phyloP scores from a whole-genome alignment of 1,284 basidiomycete genomes.

The Microbotryum saponariae region DNA sequence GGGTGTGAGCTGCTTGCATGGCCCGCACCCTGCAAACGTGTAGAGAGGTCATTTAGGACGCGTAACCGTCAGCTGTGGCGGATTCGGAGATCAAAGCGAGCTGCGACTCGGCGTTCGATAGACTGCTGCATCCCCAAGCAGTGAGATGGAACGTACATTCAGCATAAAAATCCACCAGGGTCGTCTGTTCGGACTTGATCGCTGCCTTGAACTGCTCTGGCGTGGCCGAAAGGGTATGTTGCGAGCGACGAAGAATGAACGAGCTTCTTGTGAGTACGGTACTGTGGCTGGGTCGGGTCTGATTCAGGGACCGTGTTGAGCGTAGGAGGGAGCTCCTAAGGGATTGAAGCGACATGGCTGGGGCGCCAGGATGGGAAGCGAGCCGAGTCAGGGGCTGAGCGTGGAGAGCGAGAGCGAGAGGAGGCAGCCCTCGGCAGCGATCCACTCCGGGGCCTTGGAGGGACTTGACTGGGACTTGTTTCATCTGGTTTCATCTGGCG shows the following conservation, averaged over 20 bases:
- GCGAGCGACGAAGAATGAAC: background rate
- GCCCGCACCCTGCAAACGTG: constrained; percentile 27
- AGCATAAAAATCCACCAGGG: constrained; percentile 30
- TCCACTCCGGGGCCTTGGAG: constrained; percentile 11
- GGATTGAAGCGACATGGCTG: no score
- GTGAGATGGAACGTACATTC: constrained; percentile 7
- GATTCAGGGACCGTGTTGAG: no score
- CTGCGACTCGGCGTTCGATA: no score
- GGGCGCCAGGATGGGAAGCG: no score
- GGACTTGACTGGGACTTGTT: no score
- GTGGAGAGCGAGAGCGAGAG: background rate
- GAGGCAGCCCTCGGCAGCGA: constrained; percentile 15
- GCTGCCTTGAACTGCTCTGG: constrained; percentile 17
- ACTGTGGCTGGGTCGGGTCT: no score
- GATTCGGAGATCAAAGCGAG: background rate
- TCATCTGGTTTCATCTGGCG: no score
- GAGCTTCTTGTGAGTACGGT: no score
- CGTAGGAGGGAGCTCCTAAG: no score
- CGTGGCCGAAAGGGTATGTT: constrained; percentile 21
- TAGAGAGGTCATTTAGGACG: no score
- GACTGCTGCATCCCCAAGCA: background rate
- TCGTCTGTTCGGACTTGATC: constrained; percentile 8
- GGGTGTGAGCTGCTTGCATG: constrained; percentile 23
- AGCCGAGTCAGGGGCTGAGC: no score
- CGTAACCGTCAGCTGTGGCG: background rate